These are phyloP conservation scores for Hemileccinum impolitum DNA, from an alignment of 768 basidiomycete genomes.

Conservation along the genomic window DNA sequence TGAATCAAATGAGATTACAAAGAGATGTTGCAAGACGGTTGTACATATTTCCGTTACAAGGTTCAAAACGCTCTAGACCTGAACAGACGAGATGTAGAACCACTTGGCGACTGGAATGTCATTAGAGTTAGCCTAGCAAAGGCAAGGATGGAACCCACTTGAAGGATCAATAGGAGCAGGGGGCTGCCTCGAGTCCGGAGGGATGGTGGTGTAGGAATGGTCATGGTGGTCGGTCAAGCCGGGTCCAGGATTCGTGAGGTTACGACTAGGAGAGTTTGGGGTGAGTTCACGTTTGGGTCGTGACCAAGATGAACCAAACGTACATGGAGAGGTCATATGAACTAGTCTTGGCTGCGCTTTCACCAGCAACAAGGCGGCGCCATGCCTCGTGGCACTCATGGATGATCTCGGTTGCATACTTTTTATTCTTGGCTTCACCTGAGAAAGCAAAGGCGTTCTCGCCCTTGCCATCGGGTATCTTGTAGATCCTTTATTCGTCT, in stretches of 20 bases:
- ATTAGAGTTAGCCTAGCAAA: conserved; percentile 5
- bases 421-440: conserved; percentile 99
- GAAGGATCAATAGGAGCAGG: conserved; percentile 89
- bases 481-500: conserved; percentile 69
- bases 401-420: conserved; percentile 98
- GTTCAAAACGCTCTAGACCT: conserved; percentile 45
- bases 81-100: conserved; percentile 93
- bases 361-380: conserved; percentile 87
- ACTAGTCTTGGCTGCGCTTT: conserved; percentile 68
- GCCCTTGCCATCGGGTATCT: conserved; percentile 93
- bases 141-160: conserved; percentile 46
- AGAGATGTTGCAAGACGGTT: not conserved
- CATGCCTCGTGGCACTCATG: conserved; percentile 99
- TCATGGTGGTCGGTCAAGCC: conserved; percentile 65
- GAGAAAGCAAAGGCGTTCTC: conserved; percentile 99
- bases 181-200: conserved; percentile 76
- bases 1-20: conserved; percentile 2
- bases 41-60: not conserved
- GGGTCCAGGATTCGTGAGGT: conserved; percentile 70
- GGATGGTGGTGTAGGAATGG: conserved; percentile 59
- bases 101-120: conserved; percentile 70
- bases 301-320: conserved; percentile 27
- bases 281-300: not conserved
- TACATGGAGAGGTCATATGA: conserved; percentile 83
- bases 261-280: conserved; percentile 51